A percentile compares a stretch with the other conserved stretches of the same genome.
Conservation (phyloP, 2,329 filamentous ascomycete genomes). For the Xylariales sp. region DNA sequence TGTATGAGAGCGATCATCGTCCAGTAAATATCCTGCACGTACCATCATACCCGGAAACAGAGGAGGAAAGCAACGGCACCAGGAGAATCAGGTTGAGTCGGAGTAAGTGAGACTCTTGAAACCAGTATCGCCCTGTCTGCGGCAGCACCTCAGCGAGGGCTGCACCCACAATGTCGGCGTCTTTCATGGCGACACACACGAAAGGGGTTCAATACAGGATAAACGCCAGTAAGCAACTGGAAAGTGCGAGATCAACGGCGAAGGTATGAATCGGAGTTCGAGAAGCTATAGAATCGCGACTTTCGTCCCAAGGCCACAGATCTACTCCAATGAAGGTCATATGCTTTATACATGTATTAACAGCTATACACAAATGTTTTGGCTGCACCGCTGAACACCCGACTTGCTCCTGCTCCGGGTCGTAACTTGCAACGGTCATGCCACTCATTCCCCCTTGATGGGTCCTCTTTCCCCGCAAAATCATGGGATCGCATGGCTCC, state of each 20-base stretch:
- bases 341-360: too few relatives aligned
- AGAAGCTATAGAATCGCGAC: too few relatives aligned
- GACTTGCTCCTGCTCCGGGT: too few relatives aligned
- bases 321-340: too few relatives aligned
- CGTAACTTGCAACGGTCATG: too few relatives aligned
- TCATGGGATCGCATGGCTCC: too few relatives aligned
- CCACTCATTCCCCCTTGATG: too few relatives aligned
- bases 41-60: slow-evolving; percentile 36
- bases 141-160: slow-evolving; percentile 30
- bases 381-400: too few relatives aligned
- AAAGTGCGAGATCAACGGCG: background rate
- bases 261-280: too few relatives aligned
- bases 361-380: too few relatives aligned
- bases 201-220: background rate
- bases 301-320: too few relatives aligned
- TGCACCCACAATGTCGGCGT: slow-evolving; percentile 20
- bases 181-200: slow-evolving; percentile 5
- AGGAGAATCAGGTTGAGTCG: slow-evolving; percentile 38
- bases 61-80: slow-evolving; percentile 34
- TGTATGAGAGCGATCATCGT: background rate
- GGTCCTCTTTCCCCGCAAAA: too few relatives aligned
- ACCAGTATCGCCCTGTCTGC: slow-evolving; percentile 35
- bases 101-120: slow-evolving; percentile 35
- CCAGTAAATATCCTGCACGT: slow-evolving; percentile 1
- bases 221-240: background rate